phyloP scores from a whole-genome alignment of 169 alveolate genomes.

The Eimeria necatrix region DNA sequence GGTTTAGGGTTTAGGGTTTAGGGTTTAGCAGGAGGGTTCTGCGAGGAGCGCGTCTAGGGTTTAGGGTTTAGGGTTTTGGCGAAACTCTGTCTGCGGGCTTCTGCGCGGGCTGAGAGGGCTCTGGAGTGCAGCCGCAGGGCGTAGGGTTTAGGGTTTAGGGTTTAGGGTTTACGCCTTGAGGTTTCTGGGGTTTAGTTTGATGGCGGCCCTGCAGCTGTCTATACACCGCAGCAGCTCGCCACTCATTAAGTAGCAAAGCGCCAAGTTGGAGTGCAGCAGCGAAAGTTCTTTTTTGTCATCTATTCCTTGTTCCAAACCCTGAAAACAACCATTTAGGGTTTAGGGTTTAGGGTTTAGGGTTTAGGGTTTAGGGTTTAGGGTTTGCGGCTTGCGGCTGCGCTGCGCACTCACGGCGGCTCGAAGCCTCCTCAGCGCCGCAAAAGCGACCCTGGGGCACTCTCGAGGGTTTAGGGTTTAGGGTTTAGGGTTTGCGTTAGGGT shows the following conservation, averaged over 20 bases:
- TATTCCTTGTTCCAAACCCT: conserved; percentile 3
- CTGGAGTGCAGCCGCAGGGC: too few species aligned
- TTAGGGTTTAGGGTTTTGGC: conserved; percentile 29
- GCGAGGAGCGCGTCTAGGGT: not conserved
- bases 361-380: too few species aligned
- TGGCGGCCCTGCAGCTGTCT: not conserved
- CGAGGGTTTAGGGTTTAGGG: too few species aligned
- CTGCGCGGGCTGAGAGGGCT: not conserved
- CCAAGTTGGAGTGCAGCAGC: not conserved
- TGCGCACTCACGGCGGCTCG: too few species aligned
- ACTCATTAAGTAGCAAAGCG: not conserved
- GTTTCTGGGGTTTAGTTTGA: not conserved
- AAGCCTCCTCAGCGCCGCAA: too few species aligned
- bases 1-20: not conserved
- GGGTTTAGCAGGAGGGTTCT: too few species aligned
- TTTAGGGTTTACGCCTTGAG: conserved; percentile 9
- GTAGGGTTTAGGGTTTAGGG: conserved; percentile 14
- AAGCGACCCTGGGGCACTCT: too few species aligned
- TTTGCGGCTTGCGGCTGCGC: too few species aligned
- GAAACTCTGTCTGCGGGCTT: too few species aligned
- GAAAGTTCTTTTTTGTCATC: not conserved
- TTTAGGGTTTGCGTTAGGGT: too few species aligned
- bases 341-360: too few species aligned
- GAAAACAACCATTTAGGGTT: too few species aligned
- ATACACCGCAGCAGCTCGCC: conserved; percentile 30